Base-by-base conservation (phyloP, 805 yeast genomes). In the Sugiyamaella mastotermitis region DNA sequence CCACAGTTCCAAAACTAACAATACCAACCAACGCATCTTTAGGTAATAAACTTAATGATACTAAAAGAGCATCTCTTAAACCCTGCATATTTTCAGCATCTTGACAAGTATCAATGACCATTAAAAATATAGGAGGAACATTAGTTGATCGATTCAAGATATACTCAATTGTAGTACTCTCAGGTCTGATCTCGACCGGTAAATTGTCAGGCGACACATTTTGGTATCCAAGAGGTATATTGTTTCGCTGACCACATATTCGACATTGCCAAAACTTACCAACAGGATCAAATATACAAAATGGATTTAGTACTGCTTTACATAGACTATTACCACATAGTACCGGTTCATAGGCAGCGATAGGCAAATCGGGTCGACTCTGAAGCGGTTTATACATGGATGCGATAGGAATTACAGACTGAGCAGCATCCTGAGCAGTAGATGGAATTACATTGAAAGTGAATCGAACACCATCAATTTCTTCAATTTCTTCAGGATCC, bases 1-100 rank as follows among this genome's bases (percentile, higher is more conserved):
- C 90, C 63, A 82, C 84, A 16, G 92, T 83, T 38, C 95, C 97
- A 55, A 65, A 84, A n/a, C 96, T 84, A 54, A 88, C 75, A 53
- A 88, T 69, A 28, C 97, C 96, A 41, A 88, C 76, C 38, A 87
- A 66, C 1, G 95, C 83, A 52, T 88, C 86, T 33, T 90, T 90
- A 13, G 97, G 97, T 52, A 88, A 72, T 48, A 84, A 64, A 36
- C 83, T 73, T 47, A 88, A 68, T 1, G 94, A 78, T 40, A 83
- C 72, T 35, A 84, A 73, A 52, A 87, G 68, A 14, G 90, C 71
- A 49, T 86, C 94, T 55, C 83, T 87, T 60, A 88, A 69, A 1
- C 94, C 83, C 56, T 78, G 74, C 53, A 88, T 67, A 55, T 84
- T 85, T 50, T 86, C 96, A 35, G 74, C 78, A 52, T 87, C 94